Percentiles rank a stretch among this genome's conserved stretches.
These are phyloP conservation scores for Boletus rubroflammeus DNA, from an alignment of 768 basidiomycete species.

Conservation along the genomic window DNA sequence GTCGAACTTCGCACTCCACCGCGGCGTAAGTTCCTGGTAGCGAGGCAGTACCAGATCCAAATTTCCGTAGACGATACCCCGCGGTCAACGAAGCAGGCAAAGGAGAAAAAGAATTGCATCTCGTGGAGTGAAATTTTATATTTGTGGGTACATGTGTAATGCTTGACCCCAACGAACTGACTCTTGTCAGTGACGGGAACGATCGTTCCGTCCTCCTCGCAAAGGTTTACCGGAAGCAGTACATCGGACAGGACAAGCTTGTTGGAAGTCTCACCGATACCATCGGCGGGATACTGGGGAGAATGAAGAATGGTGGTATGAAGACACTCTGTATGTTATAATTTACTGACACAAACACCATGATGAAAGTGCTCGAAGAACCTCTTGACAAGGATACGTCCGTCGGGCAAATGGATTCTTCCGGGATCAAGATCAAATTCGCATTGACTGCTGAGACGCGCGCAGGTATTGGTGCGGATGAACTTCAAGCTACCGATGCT, in stretches of 20 bases:
- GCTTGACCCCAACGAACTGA: neutral
- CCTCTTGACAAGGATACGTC: neutral
- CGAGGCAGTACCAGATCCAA: constrained; percentile 12
- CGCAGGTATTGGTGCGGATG: neutral
- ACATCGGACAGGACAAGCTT: constrained; percentile 5
- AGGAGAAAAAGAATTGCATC: constrained; percentile 4
- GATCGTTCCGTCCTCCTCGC: constrained; percentile 10
- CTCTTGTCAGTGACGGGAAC: constrained; percentile 10
- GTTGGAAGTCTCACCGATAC: constrained; percentile 11
- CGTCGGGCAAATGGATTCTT: neutral
- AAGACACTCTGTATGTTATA: neutral
- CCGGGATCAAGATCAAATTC: constrained; percentile 15
- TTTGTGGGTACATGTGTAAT: constrained; percentile 10
- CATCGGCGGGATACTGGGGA: constrained; percentile 9
- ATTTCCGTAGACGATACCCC: constrained; percentile 7
- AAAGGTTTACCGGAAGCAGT: constrained; percentile 11
- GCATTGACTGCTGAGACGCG: neutral
- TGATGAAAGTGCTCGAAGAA: constrained; percentile 13
- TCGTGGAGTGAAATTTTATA: constrained; percentile 15
- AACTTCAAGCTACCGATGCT: constrained; percentile 15
- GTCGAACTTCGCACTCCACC: constrained; percentile 10
- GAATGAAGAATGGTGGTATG: constrained; percentile 14
- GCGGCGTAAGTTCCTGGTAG: neutral
- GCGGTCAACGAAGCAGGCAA: constrained; percentile 13
- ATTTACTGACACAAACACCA: neutral